A percentile compares a stretch with the other conserved stretches of the same genome.
Conservation (phyloP, 805 yeast genomes). For the Sungouiozyma intestinalis region DNA sequence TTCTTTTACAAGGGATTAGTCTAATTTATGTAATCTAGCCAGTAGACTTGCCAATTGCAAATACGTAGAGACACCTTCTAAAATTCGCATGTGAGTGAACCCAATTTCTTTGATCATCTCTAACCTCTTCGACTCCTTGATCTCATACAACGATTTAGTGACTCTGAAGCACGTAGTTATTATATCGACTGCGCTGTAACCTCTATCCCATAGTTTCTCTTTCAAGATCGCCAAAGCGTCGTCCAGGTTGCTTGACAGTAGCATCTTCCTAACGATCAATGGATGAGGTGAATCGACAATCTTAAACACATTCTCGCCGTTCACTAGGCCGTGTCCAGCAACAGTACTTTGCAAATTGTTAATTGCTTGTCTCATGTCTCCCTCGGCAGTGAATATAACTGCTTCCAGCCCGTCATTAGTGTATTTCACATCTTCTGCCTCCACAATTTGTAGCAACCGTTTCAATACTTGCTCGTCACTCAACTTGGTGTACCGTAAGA, state of each 20-base stretch:
- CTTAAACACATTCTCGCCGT: conserved; percentile 83
- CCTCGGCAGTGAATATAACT: conserved; percentile 88
- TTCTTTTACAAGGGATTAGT: no score
- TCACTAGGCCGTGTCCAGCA: conserved; percentile 89
- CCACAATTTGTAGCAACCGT: conserved; percentile 60
- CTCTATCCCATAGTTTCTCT: conserved; percentile 71
- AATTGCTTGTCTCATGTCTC: conserved; percentile 97
- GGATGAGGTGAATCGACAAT: conserved; percentile 98
- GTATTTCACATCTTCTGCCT: conserved; percentile 61
- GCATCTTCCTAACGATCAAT: conserved; percentile 61
- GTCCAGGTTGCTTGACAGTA: conserved; percentile 49
- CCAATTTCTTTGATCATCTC: conserved; percentile 83
- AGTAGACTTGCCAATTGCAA: conserved; percentile 78
- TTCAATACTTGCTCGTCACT: conserved; percentile 77
- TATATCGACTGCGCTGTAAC: conserved; percentile 88
- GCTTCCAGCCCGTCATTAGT: conserved; percentile 90
- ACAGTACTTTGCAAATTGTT: conserved; percentile 90
- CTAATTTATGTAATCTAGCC: conserved; percentile 37
- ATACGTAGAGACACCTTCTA: conserved; percentile 87
- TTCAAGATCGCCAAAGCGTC: conserved; percentile 49
- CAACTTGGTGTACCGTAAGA: conserved; percentile 70
- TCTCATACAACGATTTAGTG: conserved; percentile 58
- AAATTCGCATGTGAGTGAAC: conserved; percentile 77
- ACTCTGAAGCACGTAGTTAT: conserved; percentile 86
- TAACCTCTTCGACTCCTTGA: conserved; percentile 58